Evolutionary conservation across 2,329 filamentous ascomycete species (phyloP).

Genomic region (Seiridium cupressi): DNA sequence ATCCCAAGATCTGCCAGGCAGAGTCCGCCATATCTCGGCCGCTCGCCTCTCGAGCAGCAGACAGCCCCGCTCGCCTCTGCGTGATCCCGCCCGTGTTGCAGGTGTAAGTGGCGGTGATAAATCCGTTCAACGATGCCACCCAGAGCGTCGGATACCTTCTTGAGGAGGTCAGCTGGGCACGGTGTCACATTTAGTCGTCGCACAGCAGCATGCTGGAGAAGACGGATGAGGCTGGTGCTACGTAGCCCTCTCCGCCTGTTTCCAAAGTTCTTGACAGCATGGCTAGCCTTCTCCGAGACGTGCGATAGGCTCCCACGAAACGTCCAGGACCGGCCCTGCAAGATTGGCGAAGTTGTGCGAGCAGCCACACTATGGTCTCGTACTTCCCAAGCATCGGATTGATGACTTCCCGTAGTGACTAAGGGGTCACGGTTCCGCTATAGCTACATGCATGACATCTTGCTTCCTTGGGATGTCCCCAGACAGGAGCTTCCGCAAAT

Average conservation of each 20-base stretch:
- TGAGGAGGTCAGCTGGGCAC: neutral
- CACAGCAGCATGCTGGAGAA: constrained; percentile 6
- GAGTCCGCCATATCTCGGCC: constrained; percentile 6
- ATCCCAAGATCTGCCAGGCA: neutral
- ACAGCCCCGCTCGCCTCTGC: neutral
- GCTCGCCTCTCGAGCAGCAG: constrained; percentile 2
- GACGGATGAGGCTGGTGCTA: constrained; percentile 7
- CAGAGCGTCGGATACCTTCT: neutral
- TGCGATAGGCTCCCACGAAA: neutral
- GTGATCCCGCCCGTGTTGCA: constrained; percentile 2
- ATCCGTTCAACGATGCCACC: neutral
- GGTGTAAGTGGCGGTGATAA: neutral
- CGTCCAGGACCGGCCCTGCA: constrained; percentile 9
- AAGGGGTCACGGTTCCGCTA: neutral
- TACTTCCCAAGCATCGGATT: neutral
- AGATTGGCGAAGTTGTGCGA: constrained; percentile 33
- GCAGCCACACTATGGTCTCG: neutral
- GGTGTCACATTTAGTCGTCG: neutral
- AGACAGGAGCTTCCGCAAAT: too few species aligned
- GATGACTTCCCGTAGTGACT: neutral
- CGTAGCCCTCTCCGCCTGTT: neutral
- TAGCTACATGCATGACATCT: neutral
- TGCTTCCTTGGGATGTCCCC: neutral
- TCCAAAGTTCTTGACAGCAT: neutral
- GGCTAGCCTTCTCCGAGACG: neutral